Evolutionary conservation across 2,329 filamentous ascomycete genomes (phyloP).

Genomic region (Nothopassalora personata): DNA sequence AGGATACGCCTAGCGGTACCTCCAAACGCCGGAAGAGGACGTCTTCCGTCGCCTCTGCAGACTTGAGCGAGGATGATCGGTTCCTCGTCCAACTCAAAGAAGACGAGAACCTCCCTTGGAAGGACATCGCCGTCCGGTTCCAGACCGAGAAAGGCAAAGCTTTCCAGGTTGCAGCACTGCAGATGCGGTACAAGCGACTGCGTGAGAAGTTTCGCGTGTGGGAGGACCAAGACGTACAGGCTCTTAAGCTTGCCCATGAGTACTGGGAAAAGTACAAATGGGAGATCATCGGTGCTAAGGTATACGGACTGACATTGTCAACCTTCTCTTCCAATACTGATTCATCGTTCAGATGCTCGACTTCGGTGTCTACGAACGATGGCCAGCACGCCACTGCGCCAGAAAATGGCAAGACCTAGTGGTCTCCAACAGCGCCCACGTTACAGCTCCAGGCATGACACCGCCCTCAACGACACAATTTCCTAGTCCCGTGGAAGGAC

Average conservation of each 20-base stretch:
- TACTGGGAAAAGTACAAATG: constrained; percentile 51
- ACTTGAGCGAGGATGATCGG: constrained; percentile 48
- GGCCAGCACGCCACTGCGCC: constrained; percentile 46
- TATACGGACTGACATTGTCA: constrained; percentile 21
- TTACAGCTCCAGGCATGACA: constrained; percentile 21
- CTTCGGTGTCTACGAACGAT: constrained; percentile 46
- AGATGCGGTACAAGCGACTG: constrained; percentile 51
- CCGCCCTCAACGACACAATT: constrained; percentile 25
- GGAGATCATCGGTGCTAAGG: constrained; percentile 50
- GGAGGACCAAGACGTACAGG: constrained; percentile 47
- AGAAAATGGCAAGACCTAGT: constrained; percentile 49
- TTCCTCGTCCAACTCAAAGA: constrained; percentile 49
- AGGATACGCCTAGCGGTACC: not conserved
- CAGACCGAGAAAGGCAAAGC: constrained; percentile 44
- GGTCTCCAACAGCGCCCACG: constrained; percentile 16
- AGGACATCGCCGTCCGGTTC: constrained; percentile 50
- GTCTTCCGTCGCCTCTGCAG: constrained; percentile 32
- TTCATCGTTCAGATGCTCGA: constrained; percentile 44
- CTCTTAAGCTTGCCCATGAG: constrained; percentile 47
- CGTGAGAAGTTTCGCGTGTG: constrained; percentile 48
- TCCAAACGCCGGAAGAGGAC: constrained; percentile 41
- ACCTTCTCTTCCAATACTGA: not conserved
- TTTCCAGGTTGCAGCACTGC: constrained; percentile 48
- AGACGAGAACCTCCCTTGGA: constrained; percentile 50
- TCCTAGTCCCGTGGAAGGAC: constrained; percentile 26